Conservation (phyloP, 305 asterid genomes). For the Plantago rigida region DNA sequence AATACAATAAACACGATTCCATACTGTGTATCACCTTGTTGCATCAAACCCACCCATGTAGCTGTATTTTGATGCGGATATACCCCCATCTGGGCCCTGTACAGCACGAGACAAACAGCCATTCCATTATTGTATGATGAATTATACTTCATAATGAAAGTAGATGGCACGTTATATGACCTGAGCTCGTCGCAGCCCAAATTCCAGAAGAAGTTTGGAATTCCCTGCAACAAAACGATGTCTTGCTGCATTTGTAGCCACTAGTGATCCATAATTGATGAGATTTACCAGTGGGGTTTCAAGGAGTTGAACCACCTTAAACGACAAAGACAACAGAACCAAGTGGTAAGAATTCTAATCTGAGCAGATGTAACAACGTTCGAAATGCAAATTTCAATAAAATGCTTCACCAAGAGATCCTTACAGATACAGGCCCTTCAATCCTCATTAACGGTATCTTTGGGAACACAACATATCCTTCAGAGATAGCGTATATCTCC, state of each 20-base stretch:
- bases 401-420: conserved; percentile 31
- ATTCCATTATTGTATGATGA: conserved; percentile 13
- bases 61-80: conserved; percentile 87
- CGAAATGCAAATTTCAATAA: neutral
- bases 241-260: conserved; percentile 98
- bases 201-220: conserved; percentile 85
- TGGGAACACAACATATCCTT: conserved; percentile 89
- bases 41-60: conserved; percentile 98
- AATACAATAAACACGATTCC: neutral
- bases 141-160: conserved; percentile 19
- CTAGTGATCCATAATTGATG: conserved; percentile 79
- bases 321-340: conserved; percentile 24
- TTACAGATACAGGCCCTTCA: conserved; percentile 95
- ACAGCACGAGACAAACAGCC: conserved; percentile 26
- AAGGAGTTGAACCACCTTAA: conserved; percentile 89
- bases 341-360: neutral
- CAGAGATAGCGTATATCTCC: conserved; percentile 87
- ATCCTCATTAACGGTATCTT: conserved; percentile 91
- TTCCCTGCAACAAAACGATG: conserved; percentile 97
- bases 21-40: conserved; percentile 55
- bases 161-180: conserved; percentile 29
- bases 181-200: conserved; percentile 92
- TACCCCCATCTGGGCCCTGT: conserved; percentile 99
- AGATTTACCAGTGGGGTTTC: conserved; percentile 91
- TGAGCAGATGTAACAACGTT: conserved; percentile 13